These are phyloP conservation scores for Schizophyllum amplum DNA, from an alignment of 1,284 basidiomycete genomes.

Conservation along the genomic window DNA sequence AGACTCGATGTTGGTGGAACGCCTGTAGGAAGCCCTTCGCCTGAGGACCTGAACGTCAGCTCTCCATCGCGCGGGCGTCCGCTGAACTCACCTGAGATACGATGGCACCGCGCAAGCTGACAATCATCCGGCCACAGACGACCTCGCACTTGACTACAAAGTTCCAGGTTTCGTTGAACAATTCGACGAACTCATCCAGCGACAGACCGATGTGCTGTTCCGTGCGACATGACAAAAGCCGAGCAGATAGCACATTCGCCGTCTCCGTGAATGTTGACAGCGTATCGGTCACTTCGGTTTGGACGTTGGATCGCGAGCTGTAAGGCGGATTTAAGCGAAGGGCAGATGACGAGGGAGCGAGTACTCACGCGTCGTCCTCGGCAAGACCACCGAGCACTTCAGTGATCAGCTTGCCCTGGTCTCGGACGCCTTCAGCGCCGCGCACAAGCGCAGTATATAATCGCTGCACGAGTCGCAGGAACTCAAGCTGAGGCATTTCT, in stretches of 20 bases:
- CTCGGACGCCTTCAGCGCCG: constrained; percentile 65
- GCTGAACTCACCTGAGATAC: constrained; percentile 58
- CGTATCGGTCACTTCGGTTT: constrained; percentile 62
- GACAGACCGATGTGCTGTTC: constrained; percentile 71
- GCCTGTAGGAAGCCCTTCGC: constrained; percentile 81
- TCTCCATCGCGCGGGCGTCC: constrained; percentile 1
- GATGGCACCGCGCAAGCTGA: constrained; percentile 78
- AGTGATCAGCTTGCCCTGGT: constrained; percentile 54
- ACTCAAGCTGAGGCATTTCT: constrained; percentile 62
- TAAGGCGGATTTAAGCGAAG: not conserved
- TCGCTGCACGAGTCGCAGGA: constrained; percentile 52
- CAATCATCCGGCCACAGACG: constrained; percentile 84
- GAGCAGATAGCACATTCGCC: constrained; percentile 32
- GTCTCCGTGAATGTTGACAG: constrained; percentile 78
- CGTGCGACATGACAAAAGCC: constrained; percentile 43
- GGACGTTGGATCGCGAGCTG: constrained; percentile 33
- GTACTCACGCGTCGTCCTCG: constrained; percentile 24
- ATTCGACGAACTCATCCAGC: constrained; percentile 66
- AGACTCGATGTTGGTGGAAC: constrained; percentile 82
- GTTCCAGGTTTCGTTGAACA: constrained; percentile 83
- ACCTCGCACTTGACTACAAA: constrained; percentile 87
- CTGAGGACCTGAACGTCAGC: constrained; percentile 27
- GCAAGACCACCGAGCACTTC: constrained; percentile 40
- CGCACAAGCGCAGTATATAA: constrained; percentile 65
- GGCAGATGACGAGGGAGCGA: constrained; percentile 5